A percentile compares a stretch with the other conserved stretches of the same genome.
Evolutionary conservation across 202 grass and related monocot genomes (phyloP).

Genomic region (Saccharum hybrid): DNA sequence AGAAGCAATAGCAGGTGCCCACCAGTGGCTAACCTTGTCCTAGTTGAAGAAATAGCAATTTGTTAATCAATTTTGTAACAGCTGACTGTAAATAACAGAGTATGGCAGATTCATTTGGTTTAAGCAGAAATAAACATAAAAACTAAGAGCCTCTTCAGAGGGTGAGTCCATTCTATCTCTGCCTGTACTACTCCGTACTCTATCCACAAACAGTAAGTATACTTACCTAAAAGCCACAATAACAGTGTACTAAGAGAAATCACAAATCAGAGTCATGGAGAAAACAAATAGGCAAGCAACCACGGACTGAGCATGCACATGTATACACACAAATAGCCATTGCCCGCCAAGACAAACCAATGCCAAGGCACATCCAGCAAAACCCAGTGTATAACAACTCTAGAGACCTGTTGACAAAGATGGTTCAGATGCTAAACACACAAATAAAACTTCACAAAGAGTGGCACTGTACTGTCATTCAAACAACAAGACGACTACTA

Average conservation of each 20-base stretch:
- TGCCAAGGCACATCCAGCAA: conserved; percentile 8
- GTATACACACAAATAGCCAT: not conserved
- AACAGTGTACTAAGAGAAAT: not conserved
- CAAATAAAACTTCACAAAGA: not conserved
- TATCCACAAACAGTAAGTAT: not conserved
- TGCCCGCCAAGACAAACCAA: not conserved
- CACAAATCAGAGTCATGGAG: not conserved
- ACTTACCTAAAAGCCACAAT: conserved; percentile 1
- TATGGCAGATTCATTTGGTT: not conserved
- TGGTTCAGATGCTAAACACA: not conserved
- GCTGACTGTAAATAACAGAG: not conserved
- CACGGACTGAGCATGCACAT: not conserved
- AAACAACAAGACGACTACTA: not conserved
- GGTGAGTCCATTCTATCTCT: not conserved
- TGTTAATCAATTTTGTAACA: not conserved
- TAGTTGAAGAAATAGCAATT: not conserved
- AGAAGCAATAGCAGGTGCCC: not conserved
- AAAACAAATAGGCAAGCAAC: not conserved
- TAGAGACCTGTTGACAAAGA: not conserved
- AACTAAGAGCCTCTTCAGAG: not conserved
- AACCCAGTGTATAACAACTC: not conserved
- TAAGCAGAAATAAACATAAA: not conserved
- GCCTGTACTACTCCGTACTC: not conserved
- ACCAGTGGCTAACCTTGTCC: not conserved
- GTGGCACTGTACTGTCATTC: not conserved